Evolutionary conservation across 345 rosid genomes (phyloP), one percentile per base, ranked within the genome.

Genomic region (Acer negundo): DNA sequence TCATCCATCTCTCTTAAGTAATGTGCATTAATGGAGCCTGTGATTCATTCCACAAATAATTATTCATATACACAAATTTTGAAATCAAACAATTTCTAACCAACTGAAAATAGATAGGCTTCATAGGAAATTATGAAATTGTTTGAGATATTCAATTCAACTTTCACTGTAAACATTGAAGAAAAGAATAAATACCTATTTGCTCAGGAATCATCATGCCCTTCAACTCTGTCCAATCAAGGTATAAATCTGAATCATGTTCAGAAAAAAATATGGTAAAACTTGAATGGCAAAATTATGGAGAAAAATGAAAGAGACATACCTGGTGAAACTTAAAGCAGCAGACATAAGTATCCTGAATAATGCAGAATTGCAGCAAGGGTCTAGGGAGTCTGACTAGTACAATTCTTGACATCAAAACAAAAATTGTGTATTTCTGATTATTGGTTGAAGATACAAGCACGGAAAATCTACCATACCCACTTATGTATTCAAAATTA

Each of bases 201-300:
- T 70, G 40, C 42, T 19, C 23, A 9, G 24, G 62, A 69, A 69
- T 24, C 40, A 49, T 17, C 62, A 51, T 51, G 35, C 46, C 62
- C 74, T 70, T 17, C 62, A 51, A 51, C 47, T 70, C 74, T 70
- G 23, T 23, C 62, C 42, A 70, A 70, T 24, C 44, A 51, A 7
- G 62, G 23, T 26, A 22, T 22, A 9, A 24, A 70, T 49, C 42
- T 51, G 40, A 49, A 26, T 49, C 69, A 16, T 44, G 8, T 24
- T 53, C 16, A 16, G 13, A 51, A 70, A 69, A 69, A 26, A 51
- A 17, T 28, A 26, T 26, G 24, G 17, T 69, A 58, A 26, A 51
- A 26, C 42, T 5, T 15, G 13, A 26, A 70, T 24, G 17, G 20
- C 24, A 8, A 70, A 49, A 15, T 3, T 69, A 24, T 69, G 38